Percentiles rank a stretch among this genome's conserved stretches.
These are phyloP conservation scores for Gossypium bickii DNA, from an alignment of 345 rosid species.

Conservation along the genomic window DNA sequence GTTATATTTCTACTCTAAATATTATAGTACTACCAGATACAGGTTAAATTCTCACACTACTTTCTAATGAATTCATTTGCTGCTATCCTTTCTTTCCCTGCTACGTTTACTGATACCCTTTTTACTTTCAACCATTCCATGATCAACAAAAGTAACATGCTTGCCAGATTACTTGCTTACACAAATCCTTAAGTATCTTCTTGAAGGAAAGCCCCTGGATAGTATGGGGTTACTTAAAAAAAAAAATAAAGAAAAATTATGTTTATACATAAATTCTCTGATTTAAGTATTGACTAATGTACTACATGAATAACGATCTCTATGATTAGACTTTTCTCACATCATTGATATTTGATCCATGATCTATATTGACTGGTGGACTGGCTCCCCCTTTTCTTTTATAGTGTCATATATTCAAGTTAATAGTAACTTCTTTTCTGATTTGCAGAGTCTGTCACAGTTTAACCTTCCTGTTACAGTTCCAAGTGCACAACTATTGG, in stretches of 20 bases:
- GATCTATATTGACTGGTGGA: constrained; percentile 3
- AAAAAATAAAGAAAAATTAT: neutral
- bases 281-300: constrained; percentile 10
- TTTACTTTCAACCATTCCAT: neutral
- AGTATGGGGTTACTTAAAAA: neutral
- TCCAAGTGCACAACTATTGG: constrained; percentile 63
- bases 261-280: constrained; percentile 1
- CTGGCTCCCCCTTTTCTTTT: neutral
- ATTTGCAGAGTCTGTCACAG: constrained; percentile 91
- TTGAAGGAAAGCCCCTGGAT: constrained; percentile 13
- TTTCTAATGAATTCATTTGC: neutral
- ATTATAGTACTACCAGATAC: neutral
- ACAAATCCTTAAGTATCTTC: constrained; percentile 6
- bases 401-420: neutral
- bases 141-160: neutral
- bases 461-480: constrained; percentile 93
- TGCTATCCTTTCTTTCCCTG: neutral
- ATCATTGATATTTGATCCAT: neutral
- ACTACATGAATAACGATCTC: neutral
- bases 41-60: neutral
- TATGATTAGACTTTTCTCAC: constrained; percentile 1
- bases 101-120: neutral
- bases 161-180: neutral
- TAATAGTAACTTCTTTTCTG: constrained; percentile 18
- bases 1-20: constrained; percentile 1